These are phyloP conservation scores for Jackrogersella multiformis DNA, from an alignment of 495 filamentous ascomycete species.

Conservation along the genomic window DNA sequence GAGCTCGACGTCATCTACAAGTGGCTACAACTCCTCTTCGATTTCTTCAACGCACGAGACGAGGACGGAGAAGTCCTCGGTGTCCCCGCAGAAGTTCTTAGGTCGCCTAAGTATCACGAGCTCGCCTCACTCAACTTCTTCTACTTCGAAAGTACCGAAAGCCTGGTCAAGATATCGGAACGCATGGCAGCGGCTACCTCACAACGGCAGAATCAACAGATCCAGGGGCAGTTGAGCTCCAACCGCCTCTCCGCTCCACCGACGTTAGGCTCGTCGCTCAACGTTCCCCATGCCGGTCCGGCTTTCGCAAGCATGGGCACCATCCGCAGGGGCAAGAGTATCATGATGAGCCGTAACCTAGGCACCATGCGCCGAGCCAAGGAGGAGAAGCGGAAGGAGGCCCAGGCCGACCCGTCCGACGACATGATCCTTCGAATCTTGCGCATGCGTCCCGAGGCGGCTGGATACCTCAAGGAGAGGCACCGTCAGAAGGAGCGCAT, in stretches of 20 bases:
- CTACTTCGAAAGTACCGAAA: constrained; percentile 93
- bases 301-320: constrained; percentile 76
- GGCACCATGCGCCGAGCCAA: constrained; percentile 97
- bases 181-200: constrained; percentile 91
- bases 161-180: constrained; percentile 90
- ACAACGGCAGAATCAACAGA: constrained; percentile 74
- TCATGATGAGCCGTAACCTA: constrained; percentile 93
- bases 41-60: constrained; percentile 94
- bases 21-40: constrained; percentile 91
- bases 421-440: constrained; percentile 98
- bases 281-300: constrained; percentile 57
- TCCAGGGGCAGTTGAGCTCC: constrained; percentile 48
- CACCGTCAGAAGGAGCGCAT: constrained; percentile 94
- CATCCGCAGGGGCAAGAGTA: constrained; percentile 84
- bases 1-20: constrained; percentile 95
- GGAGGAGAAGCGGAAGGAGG: constrained; percentile 92
- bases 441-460: constrained; percentile 96
- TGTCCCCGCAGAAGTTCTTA: constrained; percentile 88
- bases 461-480: constrained; percentile 85
- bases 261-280: constrained; percentile 54
- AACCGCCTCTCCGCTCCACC: constrained; percentile 81
- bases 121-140: constrained; percentile 96
- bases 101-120: constrained; percentile 98
- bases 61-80: constrained; percentile 88
- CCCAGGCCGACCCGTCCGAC: constrained; percentile 95